phyloP scores from a whole-genome alignment of 176 grass and related monocot species.

The Cenchrus fungigraminus region DNA sequence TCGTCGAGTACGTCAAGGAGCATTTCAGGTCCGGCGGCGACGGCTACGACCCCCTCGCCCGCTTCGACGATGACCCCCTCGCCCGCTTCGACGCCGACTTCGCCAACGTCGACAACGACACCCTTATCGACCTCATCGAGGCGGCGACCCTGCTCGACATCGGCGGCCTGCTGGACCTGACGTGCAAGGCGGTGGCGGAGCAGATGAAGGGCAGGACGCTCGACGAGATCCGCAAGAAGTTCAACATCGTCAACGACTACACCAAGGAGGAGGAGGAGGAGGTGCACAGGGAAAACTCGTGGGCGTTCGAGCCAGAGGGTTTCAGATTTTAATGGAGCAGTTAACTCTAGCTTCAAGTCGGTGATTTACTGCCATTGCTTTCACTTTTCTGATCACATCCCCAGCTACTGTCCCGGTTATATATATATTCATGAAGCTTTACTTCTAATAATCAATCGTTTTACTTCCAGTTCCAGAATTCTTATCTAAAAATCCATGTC shows the following conservation, averaged over 20 bases:
- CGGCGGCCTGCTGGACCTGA: neutral
- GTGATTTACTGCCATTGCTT: too few relatives aligned
- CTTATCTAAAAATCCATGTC: too few relatives aligned
- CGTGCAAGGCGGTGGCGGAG: slow-evolving; percentile 1
- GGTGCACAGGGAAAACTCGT: slow-evolving; percentile 26
- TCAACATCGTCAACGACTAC: slow-evolving; percentile 29
- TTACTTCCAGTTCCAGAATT: too few relatives aligned
- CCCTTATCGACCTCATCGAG: slow-evolving; percentile 1
- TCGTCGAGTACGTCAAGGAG: slow-evolving; percentile 33
- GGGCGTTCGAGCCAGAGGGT: slow-evolving; percentile 16
- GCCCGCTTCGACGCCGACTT: slow-evolving; percentile 11
- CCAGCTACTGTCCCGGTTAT: too few relatives aligned
- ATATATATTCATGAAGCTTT: too few relatives aligned
- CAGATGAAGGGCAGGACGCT: neutral
- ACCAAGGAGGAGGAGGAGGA: slow-evolving; percentile 23
- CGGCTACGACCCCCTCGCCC: neutral
- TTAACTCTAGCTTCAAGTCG: too few relatives aligned
- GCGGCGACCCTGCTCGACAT: slow-evolving; percentile 4
- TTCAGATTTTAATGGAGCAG: too few relatives aligned
- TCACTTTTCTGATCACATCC: too few relatives aligned
- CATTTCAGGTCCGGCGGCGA: neutral
- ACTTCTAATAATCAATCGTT: too few relatives aligned
- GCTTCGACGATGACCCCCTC: slow-evolving; percentile 11
- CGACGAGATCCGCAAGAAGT: slow-evolving; percentile 19
- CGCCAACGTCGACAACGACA: neutral